Conservation (phyloP, 2,329 filamentous ascomycete genomes). For the Lasiodiplodia gonubiensis region DNA sequence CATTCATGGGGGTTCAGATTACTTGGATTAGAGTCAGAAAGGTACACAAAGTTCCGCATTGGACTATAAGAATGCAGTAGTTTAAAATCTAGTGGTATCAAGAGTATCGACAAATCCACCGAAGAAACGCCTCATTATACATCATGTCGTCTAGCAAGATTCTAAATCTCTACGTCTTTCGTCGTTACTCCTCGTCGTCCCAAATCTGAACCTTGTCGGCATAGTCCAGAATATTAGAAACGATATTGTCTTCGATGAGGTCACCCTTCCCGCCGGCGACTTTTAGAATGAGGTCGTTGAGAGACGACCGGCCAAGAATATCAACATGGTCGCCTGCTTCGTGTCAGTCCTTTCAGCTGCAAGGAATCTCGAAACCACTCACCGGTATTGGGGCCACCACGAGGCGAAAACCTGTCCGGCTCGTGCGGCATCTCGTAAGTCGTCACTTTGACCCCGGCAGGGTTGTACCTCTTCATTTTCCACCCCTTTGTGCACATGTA, state of each 20-base stretch:
- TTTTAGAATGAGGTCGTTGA: conserved; percentile 88
- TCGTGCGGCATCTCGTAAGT: conserved; percentile 97
- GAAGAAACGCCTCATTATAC: conserved; percentile 19
- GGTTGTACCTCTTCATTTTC: conserved; percentile 93
- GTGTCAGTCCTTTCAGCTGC: not conserved
- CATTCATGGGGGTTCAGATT: too few relatives aligned
- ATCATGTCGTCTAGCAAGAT: conserved; percentile 7
- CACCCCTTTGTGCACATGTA: conserved; percentile 98
- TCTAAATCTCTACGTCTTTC: not conserved
- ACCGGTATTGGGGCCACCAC: conserved; percentile 71
- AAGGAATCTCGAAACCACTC: conserved; percentile 32
- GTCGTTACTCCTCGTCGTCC: conserved; percentile 55
- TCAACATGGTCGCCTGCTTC: conserved; percentile 85
- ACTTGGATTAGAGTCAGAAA: too few relatives aligned
- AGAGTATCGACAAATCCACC: not conserved
- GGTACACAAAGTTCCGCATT: not conserved
- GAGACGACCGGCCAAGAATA: conserved; percentile 83
- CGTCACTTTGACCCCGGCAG: conserved; percentile 77
- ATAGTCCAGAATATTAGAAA: conserved; percentile 83
- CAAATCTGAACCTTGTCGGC: conserved; percentile 82
- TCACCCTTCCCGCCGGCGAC: conserved; percentile 87
- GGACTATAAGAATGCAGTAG: not conserved
- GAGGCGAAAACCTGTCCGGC: conserved; percentile 86
- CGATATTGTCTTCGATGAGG: conserved; percentile 75
- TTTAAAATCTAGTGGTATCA: conserved; percentile 22